These are phyloP conservation scores for Fonsecaea nubica DNA, from an alignment of 2,329 filamentous ascomycete species.

Conservation along the genomic window DNA sequence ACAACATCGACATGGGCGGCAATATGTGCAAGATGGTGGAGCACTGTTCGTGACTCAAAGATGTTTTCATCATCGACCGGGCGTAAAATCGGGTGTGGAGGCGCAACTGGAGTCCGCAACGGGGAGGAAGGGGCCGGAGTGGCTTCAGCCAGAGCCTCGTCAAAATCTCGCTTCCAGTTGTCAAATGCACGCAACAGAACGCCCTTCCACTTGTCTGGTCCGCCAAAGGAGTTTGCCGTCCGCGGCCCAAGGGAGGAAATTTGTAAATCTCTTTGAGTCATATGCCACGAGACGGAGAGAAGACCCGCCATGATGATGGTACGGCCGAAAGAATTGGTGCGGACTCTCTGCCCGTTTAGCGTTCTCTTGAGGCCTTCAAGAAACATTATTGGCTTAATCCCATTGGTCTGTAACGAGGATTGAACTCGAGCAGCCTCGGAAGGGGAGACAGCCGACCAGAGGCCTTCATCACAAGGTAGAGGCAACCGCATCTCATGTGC, in stretches of 20 bases:
- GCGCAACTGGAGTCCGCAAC: conserved; percentile 57
- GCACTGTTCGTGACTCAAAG: conserved; percentile 84
- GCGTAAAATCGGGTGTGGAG: conserved; percentile 43
- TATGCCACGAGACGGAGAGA: conserved; percentile 93
- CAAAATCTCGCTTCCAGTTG: conserved; percentile 91
- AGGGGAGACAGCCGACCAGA: conserved; percentile 90
- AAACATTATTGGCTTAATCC: conserved; percentile 84
- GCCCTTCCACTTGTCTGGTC: conserved; percentile 87
- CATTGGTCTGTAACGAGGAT: conserved; percentile 77
- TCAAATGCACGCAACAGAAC: conserved; percentile 88
- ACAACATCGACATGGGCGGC: conserved; percentile 96
- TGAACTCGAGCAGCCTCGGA: conserved; percentile 86
- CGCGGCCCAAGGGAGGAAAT: conserved; percentile 75
- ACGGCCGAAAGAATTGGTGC: conserved; percentile 91
- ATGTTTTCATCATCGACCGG: conserved; percentile 69
- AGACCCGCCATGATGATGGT: conserved; percentile 94
- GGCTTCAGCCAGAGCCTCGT: conserved; percentile 74
- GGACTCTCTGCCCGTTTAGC: conserved; percentile 81
- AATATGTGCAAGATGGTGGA: conserved; percentile 96
- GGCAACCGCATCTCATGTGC: conserved; percentile 93
- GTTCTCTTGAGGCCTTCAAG: conserved; percentile 90
- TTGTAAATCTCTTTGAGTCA: conserved; percentile 94
- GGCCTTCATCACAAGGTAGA: conserved; percentile 86
- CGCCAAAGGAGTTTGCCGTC: conserved; percentile 79
- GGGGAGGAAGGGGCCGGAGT: conserved; percentile 44